These are phyloP conservation scores for Priceomyces haplophilus DNA, from an alignment of 805 yeast genomes.

Conservation along the genomic window DNA sequence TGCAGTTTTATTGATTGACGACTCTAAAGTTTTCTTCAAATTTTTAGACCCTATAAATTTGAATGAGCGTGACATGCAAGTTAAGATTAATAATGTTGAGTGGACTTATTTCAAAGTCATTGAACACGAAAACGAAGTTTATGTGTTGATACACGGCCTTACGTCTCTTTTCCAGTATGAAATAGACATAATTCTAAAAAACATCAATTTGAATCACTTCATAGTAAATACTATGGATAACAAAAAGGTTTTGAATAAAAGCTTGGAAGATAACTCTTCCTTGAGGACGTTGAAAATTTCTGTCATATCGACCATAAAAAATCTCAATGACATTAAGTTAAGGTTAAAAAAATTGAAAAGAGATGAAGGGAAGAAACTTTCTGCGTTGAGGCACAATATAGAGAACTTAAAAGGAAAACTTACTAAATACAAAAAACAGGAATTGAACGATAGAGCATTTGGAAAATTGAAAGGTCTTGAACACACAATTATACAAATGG, in stretches of 20 bases:
- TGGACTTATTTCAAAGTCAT: conserved; percentile 30
- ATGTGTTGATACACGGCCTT: conserved; percentile 32
- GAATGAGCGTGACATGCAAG: conserved; percentile 8
- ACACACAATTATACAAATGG: conserved; percentile 38
- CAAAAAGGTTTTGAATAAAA: conserved; percentile 22
- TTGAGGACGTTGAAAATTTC: conserved; percentile 32
- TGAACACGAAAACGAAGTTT: conserved; percentile 11
- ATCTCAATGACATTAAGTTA: conserved; percentile 19
- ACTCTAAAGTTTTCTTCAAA: conserved; percentile 28
- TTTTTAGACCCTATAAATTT: conserved; percentile 15
- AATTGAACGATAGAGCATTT: conserved; percentile 26
- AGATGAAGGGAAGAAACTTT: conserved; percentile 35
- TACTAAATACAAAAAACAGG: conserved; percentile 24
- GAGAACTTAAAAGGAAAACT: conserved; percentile 30
- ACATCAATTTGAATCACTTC: conserved; percentile 18
- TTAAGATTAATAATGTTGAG: conserved; percentile 30
- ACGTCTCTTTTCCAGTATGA: conserved; percentile 37
- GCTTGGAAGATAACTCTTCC: conserved; percentile 25
- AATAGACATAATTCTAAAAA: conserved; percentile 23
- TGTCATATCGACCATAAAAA: conserved; percentile 29
- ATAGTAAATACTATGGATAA: conserved; percentile 29
- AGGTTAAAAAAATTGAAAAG: conserved; percentile 31
- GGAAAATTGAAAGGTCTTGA: conserved; percentile 40
- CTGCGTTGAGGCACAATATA: conserved; percentile 32
- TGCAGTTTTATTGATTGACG: conserved; percentile 27